Conservation (phyloP, 2,329 filamentous ascomycete genomes). For the Cladosporium velox region DNA sequence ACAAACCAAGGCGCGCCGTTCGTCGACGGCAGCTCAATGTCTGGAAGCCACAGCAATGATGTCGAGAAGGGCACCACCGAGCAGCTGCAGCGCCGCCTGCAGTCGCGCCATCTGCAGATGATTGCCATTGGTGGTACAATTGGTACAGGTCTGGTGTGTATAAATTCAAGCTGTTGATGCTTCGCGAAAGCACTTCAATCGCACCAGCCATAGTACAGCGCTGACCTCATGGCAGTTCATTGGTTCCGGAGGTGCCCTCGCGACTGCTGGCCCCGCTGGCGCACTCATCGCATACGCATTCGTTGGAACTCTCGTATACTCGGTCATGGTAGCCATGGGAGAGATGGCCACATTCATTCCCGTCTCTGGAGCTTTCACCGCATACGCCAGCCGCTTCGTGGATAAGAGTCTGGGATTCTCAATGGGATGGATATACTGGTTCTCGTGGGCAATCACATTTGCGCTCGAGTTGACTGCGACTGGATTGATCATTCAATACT, state of each 20-base stretch:
- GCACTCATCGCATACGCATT: conserved; percentile 49
- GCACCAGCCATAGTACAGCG: background rate
- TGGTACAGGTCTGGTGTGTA: conserved; percentile 20
- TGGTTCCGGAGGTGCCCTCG: conserved; percentile 42
- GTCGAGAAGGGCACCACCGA: conserved; percentile 32
- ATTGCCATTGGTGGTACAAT: conserved; percentile 38
- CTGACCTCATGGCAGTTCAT: conserved; percentile 46
- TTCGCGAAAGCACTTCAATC: background rate
- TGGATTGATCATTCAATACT: conserved; percentile 44
- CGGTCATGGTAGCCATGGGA: conserved; percentile 52
- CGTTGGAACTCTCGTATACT: conserved; percentile 48
- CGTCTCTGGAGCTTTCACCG: conserved; percentile 55
- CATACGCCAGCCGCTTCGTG: conserved; percentile 51
- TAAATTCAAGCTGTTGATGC: background rate
- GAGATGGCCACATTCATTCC: conserved; percentile 66
- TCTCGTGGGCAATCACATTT: conserved; percentile 46
- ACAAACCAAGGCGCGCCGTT: conserved; percentile 10
- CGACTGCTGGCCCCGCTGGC: conserved; percentile 45
- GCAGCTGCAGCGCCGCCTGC: conserved; percentile 38
- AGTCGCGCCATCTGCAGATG: conserved; percentile 42
- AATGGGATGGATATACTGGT: conserved; percentile 51
- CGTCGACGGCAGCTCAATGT: conserved; percentile 20
- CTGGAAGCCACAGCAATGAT: conserved; percentile 20
- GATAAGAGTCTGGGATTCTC: conserved; percentile 50
- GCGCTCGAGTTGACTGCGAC: conserved; percentile 43